Base-by-base conservation (phyloP, 495 filamentous ascomycete species). In the Talaromyces stipitatus region DNA sequence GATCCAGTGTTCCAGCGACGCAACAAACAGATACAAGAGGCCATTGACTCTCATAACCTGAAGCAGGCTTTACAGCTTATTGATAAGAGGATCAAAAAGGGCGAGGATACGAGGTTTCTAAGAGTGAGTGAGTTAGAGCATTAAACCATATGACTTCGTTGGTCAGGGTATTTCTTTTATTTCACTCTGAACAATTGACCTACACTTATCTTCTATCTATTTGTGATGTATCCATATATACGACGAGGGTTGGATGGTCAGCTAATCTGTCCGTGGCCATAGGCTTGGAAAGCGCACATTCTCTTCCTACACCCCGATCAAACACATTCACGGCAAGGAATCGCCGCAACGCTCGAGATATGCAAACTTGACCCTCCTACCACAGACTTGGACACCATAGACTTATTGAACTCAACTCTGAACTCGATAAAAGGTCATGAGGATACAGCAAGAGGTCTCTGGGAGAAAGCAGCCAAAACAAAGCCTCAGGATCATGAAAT, bases 61-160 rank as follows among this genome's bases (percentile, higher is more conserved):
- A 83, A 83, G 65, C 80, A 82, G 62, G 82, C 82, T 16, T 61
- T 84, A 48, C 78, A 82, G 64, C 69, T 84, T 16, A 79, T 80
- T 56, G 80, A 84, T 55, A 83, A 82, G 58, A 78, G 79, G 43
- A 71, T 82, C 43, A 85, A 84, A 64, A 85, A 82, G 58, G 79
- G 82, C 36, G 82, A 84, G 58, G 74, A 80, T 52, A 73, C 72
- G 0, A 59, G 62, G 11, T 78, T 76, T 54, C 36, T 78, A 28
- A 74, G 62, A 55, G 75, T 72, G 56, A 59, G 65, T 46, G 23
- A 32, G 14, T n/a, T n/a, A n/a, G n/a, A n/a, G n/a, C n/a, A n/a
- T n/a, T n/a, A n/a, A n/a, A n/a, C n/a, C n/a, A n/a, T n/a, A n/a
- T n/a, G n/a, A n/a, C n/a, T n/a, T n/a, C n/a, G n/a, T n/a, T n/a